These are phyloP conservation scores for Apiotrichum veenhuisii DNA, from an alignment of 1,284 basidiomycete genomes.

Conservation along the genomic window DNA sequence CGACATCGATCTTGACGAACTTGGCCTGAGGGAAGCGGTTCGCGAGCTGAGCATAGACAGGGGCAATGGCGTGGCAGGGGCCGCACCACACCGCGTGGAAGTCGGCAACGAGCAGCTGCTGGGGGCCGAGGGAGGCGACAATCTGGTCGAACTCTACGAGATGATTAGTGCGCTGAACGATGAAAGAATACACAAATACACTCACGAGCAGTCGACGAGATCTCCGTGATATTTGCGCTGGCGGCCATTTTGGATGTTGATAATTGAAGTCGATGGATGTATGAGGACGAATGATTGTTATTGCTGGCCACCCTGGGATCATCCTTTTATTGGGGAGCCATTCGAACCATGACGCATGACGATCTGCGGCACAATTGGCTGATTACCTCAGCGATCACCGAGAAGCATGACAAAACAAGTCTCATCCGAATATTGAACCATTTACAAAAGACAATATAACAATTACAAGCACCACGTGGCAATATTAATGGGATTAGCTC, in stretches of 20 bases:
- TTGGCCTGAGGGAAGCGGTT: slow-evolving; percentile 20
- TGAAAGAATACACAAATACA: too few species aligned
- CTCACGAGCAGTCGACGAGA: slow-evolving; percentile 7
- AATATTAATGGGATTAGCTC: too few species aligned
- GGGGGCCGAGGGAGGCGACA: slow-evolving; percentile 26
- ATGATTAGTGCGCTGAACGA: too few species aligned
- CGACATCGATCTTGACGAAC: slow-evolving; percentile 50
- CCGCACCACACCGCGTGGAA: slow-evolving; percentile 47
- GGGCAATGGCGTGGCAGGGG: slow-evolving; percentile 48
- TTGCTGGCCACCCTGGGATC: too few species aligned
- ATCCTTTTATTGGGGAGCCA: too few species aligned
- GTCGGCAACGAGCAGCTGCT: slow-evolving; percentile 40
- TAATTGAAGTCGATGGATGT: not conserved
- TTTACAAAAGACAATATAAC: too few species aligned
- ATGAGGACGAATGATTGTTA: not conserved
- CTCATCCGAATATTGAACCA: too few species aligned
- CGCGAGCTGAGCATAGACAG: slow-evolving; percentile 40
- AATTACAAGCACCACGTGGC: too few species aligned
- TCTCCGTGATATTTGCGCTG: slow-evolving; percentile 3
- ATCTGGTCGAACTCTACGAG: slow-evolving; percentile 38
- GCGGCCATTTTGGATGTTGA: slow-evolving; percentile 1
- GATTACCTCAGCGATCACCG: too few species aligned
- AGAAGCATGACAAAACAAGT: too few species aligned
- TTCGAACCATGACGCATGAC: too few species aligned
- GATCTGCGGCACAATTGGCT: too few species aligned